Evolutionary conservation across 768 basidiomycete species (phyloP).

Genomic region (Guyanaporus albipodus): DNA sequence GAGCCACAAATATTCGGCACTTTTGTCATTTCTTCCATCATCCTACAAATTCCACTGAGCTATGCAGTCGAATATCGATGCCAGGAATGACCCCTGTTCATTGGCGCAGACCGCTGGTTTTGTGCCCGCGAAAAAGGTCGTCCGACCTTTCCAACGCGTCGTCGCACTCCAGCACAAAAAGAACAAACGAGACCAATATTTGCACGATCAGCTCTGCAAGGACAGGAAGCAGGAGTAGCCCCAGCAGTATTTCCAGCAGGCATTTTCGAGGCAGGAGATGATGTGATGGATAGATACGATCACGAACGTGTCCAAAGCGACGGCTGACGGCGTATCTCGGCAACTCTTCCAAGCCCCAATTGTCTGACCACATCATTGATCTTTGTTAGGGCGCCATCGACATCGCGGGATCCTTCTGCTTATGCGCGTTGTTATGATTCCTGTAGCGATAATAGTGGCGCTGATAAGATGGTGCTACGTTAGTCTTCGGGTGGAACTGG

Average conservation of each 20-base stretch:
- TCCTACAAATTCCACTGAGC: background rate
- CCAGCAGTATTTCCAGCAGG: slow-evolving; percentile 75
- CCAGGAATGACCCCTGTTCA: background rate
- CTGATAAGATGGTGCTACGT: slow-evolving; percentile 5
- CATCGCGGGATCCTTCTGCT: slow-evolving; percentile 69
- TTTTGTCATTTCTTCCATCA: slow-evolving; percentile 22
- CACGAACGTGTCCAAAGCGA: slow-evolving; percentile 65
- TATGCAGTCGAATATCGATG: background rate
- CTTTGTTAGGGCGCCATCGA: slow-evolving; percentile 42
- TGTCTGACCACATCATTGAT: slow-evolving; percentile 70
- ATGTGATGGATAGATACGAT: slow-evolving; percentile 75
- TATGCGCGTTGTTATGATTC: slow-evolving; percentile 41
- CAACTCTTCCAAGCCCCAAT: slow-evolving; percentile 65
- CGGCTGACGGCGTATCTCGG: slow-evolving; percentile 81
- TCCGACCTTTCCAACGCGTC: slow-evolving; percentile 64
- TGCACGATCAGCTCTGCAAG: slow-evolving; percentile 65
- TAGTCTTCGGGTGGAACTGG: slow-evolving; percentile 78
- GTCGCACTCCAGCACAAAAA: slow-evolving; percentile 74
- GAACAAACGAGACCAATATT: slow-evolving; percentile 67
- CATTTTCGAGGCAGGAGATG: slow-evolving; percentile 67
- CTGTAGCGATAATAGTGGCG: background rate
- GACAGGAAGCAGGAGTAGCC: slow-evolving; percentile 76
- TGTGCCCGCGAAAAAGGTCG: slow-evolving; percentile 48
- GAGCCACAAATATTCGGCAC: slow-evolving; percentile 31
- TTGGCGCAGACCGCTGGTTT: slow-evolving; percentile 37